Percentiles rank a stretch among this genome's conserved stretches.
Evolutionary conservation across 2,329 filamentous ascomycete genomes (phyloP).

Genomic region (Fusarium coicis): DNA sequence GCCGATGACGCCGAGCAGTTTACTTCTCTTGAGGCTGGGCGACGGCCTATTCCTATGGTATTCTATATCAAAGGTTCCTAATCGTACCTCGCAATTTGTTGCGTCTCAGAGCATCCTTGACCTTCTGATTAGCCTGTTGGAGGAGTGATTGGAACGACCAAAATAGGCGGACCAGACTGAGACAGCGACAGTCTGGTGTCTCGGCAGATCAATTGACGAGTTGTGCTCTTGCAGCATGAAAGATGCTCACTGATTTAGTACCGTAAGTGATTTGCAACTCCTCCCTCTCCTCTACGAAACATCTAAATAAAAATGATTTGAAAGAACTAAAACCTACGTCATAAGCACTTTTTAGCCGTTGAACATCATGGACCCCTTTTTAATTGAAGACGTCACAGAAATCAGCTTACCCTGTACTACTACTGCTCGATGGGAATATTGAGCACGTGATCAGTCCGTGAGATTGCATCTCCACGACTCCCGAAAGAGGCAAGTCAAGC

Average conservation of each 20-base stretch:
- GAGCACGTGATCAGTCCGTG: not conserved
- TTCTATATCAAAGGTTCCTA: not conserved
- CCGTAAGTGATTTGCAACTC: not conserved
- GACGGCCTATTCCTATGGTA: not conserved
- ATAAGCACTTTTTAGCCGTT: not conserved
- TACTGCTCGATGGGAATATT: rapidly evolving
- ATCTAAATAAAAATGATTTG: no score
- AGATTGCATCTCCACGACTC: not conserved
- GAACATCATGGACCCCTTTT: not conserved
- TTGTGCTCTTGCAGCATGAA: not conserved
- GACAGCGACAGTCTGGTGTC: not conserved
- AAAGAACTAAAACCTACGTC: not conserved
- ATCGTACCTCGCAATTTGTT: not conserved
- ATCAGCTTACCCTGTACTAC: conserved; percentile 20
- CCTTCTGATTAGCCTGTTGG: not conserved
- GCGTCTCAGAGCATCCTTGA: not conserved
- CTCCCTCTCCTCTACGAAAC: no score
- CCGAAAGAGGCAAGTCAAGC: conserved; percentile 22
- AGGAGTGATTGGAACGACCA: not conserved
- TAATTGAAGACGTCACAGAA: not conserved
- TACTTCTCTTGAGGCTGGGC: not conserved
- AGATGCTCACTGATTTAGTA: not conserved
- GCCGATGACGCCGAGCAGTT: not conserved
- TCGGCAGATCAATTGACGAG: not conserved
- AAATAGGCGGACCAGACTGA: not conserved